Evolutionary conservation across 75 land plant species (phyloP).

Genomic region (Pinus albicaulis): DNA sequence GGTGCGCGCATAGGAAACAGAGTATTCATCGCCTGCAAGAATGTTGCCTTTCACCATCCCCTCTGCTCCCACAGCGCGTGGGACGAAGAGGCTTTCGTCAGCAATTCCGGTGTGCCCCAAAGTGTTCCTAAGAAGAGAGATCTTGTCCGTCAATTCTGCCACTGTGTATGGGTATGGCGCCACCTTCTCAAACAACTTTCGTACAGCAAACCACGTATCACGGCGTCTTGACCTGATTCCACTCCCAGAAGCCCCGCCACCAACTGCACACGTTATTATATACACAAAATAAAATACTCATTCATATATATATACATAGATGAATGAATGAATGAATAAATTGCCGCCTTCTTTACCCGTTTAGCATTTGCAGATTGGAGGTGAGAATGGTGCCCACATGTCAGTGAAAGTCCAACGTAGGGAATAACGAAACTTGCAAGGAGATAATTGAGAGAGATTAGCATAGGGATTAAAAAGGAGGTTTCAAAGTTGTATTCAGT

Average conservation of each 20-base stretch:
- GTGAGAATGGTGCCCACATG: conserved; percentile 48
- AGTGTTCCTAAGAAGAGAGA: conserved; percentile 55
- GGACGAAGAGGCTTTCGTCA: conserved; percentile 78
- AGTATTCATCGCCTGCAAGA: conserved; percentile 46
- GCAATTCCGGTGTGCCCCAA: conserved; percentile 33
- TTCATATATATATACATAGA: too few species aligned
- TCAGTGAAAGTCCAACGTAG: conserved; percentile 56
- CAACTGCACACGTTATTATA: conserved; percentile 13
- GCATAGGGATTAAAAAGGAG: conserved; percentile 49
- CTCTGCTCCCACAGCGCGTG: conserved; percentile 46
- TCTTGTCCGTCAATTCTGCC: conserved; percentile 50
- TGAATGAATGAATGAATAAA: too few species aligned
- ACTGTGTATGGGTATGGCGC: conserved; percentile 30
- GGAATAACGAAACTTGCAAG: conserved; percentile 44
- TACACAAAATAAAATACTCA: too few species aligned
- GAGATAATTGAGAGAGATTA: conserved; percentile 32
- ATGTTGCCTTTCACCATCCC: conserved; percentile 35
- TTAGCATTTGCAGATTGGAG: conserved; percentile 18
- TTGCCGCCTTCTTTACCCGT: not conserved
- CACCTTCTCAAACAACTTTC: conserved; percentile 25
- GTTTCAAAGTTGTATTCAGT: conserved; percentile 20
- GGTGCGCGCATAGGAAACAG: conserved; percentile 50
- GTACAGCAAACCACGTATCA: conserved; percentile 55
- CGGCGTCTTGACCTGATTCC: conserved; percentile 87
- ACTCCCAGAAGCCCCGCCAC: conserved; percentile 73